Conservation (phyloP, 345 rosid species). For the Theobroma cacao region DNA sequence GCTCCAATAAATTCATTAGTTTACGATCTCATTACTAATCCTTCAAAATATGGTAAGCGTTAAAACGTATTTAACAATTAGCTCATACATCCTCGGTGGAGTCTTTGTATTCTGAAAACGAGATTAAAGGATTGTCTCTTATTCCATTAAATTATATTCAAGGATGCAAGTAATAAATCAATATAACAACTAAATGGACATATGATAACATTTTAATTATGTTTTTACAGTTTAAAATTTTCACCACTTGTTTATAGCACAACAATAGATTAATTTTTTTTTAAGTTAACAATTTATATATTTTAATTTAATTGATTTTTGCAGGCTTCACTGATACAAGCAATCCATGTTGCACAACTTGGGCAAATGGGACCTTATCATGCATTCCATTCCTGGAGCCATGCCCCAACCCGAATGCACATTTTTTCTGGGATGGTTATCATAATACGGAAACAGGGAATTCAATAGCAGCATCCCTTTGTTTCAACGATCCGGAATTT, state of each 20-base stretch:
- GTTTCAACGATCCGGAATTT: conserved; percentile 25
- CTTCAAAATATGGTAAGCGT: conserved; percentile 4
- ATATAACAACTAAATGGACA: no score
- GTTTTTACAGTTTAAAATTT: no score
- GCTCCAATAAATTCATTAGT: conserved; percentile 10
- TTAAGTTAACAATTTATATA: not conserved
- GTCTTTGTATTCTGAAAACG: no score
- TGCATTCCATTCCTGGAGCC: conserved; percentile 39
- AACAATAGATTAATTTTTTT: no score
- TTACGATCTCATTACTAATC: not conserved
- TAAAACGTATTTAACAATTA: not conserved
- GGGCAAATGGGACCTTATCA: conserved; percentile 38
- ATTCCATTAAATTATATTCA: no score
- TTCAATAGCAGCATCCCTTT: conserved; percentile 30
- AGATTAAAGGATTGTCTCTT: no score
- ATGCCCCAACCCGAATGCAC: conserved; percentile 25
- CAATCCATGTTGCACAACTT: conserved; percentile 44
- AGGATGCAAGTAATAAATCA: no score
- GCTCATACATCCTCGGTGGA: no score
- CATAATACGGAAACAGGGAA: conserved; percentile 34
- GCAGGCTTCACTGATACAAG: conserved; percentile 35
- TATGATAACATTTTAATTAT: no score
- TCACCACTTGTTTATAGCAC: no score
- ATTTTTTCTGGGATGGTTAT: conserved; percentile 48
- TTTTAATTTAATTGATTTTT: not conserved